A percentile compares a stretch with the other conserved stretches of the same genome.
phyloP scores from a whole-genome alignment of 2,329 filamentous ascomycete genomes.

The Aspergillus aculeatus region DNA sequence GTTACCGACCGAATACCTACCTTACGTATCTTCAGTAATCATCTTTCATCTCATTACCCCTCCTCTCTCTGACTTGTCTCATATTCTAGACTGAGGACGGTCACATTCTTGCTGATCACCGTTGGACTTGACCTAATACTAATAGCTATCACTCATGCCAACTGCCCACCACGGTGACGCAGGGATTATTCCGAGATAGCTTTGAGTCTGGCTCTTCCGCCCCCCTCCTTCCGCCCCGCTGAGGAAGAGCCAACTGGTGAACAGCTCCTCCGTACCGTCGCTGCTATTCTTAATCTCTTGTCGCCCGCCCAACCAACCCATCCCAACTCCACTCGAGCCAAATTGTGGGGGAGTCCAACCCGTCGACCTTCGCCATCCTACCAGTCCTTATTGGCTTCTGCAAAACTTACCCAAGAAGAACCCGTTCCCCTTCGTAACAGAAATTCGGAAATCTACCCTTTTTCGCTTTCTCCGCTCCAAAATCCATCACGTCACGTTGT shows the following conservation, averaged over 20 bases:
- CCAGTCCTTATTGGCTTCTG: background rate
- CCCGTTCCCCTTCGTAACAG: background rate
- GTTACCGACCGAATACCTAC: background rate
- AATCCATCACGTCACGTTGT: constrained; percentile 41
- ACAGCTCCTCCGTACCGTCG: background rate
- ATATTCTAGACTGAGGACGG: background rate
- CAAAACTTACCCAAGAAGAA: background rate
- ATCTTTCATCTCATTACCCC: background rate
- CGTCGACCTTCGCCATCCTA: background rate
- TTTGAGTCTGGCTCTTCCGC: constrained; percentile 3
- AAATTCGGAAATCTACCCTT: background rate
- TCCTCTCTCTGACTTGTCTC: background rate
- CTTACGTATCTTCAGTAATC: no score
- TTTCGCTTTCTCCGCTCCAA: constrained; percentile 6
- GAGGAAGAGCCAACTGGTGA: constrained; percentile 5
- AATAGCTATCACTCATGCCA: background rate
- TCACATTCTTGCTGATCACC: background rate
- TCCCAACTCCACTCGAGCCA: background rate
- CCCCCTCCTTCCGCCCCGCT: constrained; percentile 13
- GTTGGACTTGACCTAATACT: no score
- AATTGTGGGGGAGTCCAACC: background rate
- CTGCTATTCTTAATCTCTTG: background rate
- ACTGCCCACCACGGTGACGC: background rate
- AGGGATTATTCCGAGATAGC: background rate
- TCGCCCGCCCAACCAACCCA: background rate